Base-by-base conservation (phyloP, 2,329 filamentous ascomycete genomes). In the Aciculosporium take region DNA sequence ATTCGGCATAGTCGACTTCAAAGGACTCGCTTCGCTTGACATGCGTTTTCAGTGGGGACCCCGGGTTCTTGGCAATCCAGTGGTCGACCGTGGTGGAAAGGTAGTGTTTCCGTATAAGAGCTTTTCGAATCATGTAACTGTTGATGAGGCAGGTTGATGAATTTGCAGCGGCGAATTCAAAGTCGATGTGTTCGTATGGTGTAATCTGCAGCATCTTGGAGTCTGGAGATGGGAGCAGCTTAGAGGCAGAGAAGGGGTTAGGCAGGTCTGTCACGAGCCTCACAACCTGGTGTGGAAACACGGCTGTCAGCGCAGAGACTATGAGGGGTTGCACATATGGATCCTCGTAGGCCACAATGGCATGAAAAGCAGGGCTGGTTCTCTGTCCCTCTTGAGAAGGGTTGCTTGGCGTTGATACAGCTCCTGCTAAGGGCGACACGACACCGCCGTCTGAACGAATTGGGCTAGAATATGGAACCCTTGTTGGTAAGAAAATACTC, bases 1-100 rank as follows among this genome's bases (percentile, higher is more conserved):
- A 98, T 64, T 98, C 91, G 1, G 88, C 87, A 56, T 91, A 98
- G 60, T 98, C 91, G 7, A 98, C 72, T 61, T 98, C 91, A 51
- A 98, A 94, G 32, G 85, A 77, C 48, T 93, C 84, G 33, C 78
- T 78, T 2, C 80, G 74, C 57, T 85, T 84, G 41, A 94, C 76
- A 53, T 91, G 81, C 1, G 66, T 64, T 44, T 66, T 70, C 10
- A 98, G 67, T 5, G 79, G 60, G 8, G 79, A 85, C 1, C 69
- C 61, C 0, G 89, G 86, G 51, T 91, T 71, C 60, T 98, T 98
- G 30, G 80, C 77, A 5, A 84, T 67, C 86, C 88, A 96, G 56
- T 84, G 81, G 36, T 83, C 74, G 18, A 94, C 75, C 0, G 88
- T 95, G 17, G 79, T 76, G 3, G 82, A 81, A 3, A 98, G 72